Percentiles rank a stretch among this genome's conserved stretches.
phyloP scores from a whole-genome alignment of 2,329 filamentous ascomycete genomes.

The Neocatenulostroma microsporum region DNA sequence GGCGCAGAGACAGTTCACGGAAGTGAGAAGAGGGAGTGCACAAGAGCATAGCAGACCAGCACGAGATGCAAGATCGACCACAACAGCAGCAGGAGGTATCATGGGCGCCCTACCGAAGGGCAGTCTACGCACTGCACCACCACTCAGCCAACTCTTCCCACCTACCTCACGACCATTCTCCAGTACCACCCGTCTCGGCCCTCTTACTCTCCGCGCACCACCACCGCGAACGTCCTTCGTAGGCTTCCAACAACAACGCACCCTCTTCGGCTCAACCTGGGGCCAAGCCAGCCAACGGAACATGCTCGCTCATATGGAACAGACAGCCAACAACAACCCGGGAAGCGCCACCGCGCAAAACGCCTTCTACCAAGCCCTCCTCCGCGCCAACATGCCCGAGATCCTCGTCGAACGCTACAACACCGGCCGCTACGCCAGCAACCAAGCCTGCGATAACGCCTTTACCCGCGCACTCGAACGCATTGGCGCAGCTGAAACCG shows the following conservation, averaged over 20 bases:
- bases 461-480: slow-evolving; percentile 68
- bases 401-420: slow-evolving; percentile 88
- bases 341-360: slow-evolving; percentile 81
- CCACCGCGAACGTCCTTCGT: slow-evolving; percentile 15
- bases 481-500: slow-evolving; percentile 44
- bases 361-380: slow-evolving; percentile 83
- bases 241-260: slow-evolving; percentile 37
- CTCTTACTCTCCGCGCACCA: slow-evolving; percentile 13
- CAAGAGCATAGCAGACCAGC: slow-evolving; percentile 13
- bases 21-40: slow-evolving; percentile 5
- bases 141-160: slow-evolving; percentile 25
- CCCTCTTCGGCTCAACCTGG: slow-evolving; percentile 34
- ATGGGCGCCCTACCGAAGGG: slow-evolving; percentile 25
- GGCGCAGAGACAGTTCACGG: slow-evolving; percentile 11
- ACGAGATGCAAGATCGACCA: slow-evolving; percentile 6
- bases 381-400: slow-evolving; percentile 86
- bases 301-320: slow-evolving; percentile 76
- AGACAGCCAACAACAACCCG: slow-evolving; percentile 87
- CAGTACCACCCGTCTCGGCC: slow-evolving; percentile 30
- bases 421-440: slow-evolving; percentile 75
- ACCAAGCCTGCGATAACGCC: slow-evolving; percentile 65
- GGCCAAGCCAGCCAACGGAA: slow-evolving; percentile 41
- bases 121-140: slow-evolving; percentile 28
- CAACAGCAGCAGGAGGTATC: slow-evolving; percentile 11
- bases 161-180: slow-evolving; percentile 31